Evolutionary conservation across 169 alveolate genomes (phyloP), one percentile per base, ranked within the genome.

Genomic region (Neospora caninum): DNA sequence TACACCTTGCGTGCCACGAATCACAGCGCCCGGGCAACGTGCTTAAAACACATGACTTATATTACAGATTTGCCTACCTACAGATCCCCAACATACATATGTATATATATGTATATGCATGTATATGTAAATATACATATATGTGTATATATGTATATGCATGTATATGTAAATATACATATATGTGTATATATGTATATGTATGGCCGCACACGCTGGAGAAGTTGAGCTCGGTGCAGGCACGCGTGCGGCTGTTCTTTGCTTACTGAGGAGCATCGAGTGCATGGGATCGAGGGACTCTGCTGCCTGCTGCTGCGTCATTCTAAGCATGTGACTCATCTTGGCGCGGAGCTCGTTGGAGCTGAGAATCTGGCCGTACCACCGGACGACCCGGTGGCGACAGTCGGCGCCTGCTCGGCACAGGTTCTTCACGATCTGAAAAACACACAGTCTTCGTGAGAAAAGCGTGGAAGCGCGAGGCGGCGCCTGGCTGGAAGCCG

Each of bases 231-330:
- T 69, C 82, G 34, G 42, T 34, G 7, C 6, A n/a, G 31, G 39
- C 86, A 78, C 43, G 27, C 27, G 43, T 0, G 22, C 9, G 39
- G 39, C 45, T 7, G 0, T 18, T n/a, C 86, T 13, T 78, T 22
- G 83, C 94, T 39, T 73, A 91, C 94, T 91, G n/a, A 91, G 58
- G 49, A 91, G 94, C 88, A 91, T 69, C 41, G 94, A 27, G 39
- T 91, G 94, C 53, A 91, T 82, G 43, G 94, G 94, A 64, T 91
- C 94, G 16, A 83, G 80, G 0, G 91, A 78, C 89, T 91, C 94
- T 49, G 94, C 86, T 0, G 89, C 84, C 42, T 91, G 94, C 83
- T 70, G 91, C 31, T 91, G 94, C 80, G 64, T 73, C 82, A 91
- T 43, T 54, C 83, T 41, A 36, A 69, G 94, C 58, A 53, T 67